These are phyloP conservation scores for Capronia epimyces DNA, from an alignment of 2,329 filamentous ascomycete genomes.

Conservation along the genomic window DNA sequence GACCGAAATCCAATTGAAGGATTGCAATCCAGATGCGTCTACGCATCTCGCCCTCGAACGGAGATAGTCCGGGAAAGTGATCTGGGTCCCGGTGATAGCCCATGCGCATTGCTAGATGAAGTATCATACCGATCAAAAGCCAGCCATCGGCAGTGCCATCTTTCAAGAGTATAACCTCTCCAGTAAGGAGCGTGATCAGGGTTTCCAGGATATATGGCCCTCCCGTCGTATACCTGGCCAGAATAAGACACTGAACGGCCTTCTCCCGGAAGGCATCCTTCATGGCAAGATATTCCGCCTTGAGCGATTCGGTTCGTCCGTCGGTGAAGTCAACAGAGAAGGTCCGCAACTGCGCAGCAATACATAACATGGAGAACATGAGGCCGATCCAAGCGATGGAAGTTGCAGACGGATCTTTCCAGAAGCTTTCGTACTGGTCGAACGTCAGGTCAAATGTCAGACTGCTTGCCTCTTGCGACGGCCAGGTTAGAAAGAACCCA, in stretches of 20 bases:
- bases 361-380: slow-evolving; percentile 39
- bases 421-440: slow-evolving; percentile 44
- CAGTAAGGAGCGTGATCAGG: no score
- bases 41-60: slow-evolving; percentile 52
- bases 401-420: slow-evolving; percentile 36
- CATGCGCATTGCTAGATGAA: slow-evolving; percentile 56
- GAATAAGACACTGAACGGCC: slow-evolving; percentile 50
- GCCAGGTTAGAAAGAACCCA: no score
- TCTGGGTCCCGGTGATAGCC: slow-evolving; percentile 55
- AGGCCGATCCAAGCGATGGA: slow-evolving; percentile 44
- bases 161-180: no score
- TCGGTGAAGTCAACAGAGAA: slow-evolving; percentile 27
- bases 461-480: no score
- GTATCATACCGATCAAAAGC: slow-evolving; percentile 45
- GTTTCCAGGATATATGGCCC: slow-evolving; percentile 50
- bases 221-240: slow-evolving; percentile 52
- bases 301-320: slow-evolving; percentile 27
- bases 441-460: no score
- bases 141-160: no score
- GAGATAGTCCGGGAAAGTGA: slow-evolving; percentile 49
- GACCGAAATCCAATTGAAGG: slow-evolving; percentile 54
- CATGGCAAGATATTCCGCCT: slow-evolving; percentile 29
- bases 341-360: slow-evolving; percentile 31
- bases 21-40: slow-evolving; percentile 40
- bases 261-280: slow-evolving; percentile 31